Conservation (phyloP, 495 filamentous ascomycete genomes). For the Hyaloscypha finlandica region DNA sequence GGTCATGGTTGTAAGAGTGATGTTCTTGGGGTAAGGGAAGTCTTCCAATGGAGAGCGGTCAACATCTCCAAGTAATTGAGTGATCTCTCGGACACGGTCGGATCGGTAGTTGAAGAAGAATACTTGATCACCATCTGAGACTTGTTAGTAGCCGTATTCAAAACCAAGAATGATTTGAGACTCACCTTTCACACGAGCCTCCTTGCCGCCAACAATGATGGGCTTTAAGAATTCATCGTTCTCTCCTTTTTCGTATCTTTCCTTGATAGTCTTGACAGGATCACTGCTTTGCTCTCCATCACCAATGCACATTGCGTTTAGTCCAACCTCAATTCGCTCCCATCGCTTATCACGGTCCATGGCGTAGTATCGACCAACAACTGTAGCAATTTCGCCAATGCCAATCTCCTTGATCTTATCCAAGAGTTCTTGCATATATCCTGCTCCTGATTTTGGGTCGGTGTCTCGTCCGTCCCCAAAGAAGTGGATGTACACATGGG, state of each 20-base stretch:
- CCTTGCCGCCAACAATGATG: conserved; percentile 88
- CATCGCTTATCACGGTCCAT: conserved; percentile 99
- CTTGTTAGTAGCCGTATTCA: conserved; percentile 17
- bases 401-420: conserved; percentile 80
- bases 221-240: conserved; percentile 98
- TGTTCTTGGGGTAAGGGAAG: conserved; percentile 92
- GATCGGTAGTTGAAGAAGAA: conserved; percentile 99
- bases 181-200: conserved; percentile 78
- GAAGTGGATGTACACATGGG: conserved; percentile 96
- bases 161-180: background rate
- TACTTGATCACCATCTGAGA: conserved; percentile 80
- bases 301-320: conserved; percentile 82
- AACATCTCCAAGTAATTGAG: conserved; percentile 86
- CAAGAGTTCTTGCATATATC: conserved; percentile 83
- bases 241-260: conserved; percentile 82
- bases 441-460: conserved; percentile 86
- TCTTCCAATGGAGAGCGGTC: conserved; percentile 89
- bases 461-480: conserved; percentile 98
- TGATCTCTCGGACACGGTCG: conserved; percentile 95
- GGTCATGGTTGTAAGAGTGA: conserved; percentile 94
- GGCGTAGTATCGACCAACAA: conserved; percentile 94
- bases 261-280: conserved; percentile 82
- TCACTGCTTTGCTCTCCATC: conserved; percentile 85
- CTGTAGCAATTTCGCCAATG: conserved; percentile 83
- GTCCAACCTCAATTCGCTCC: conserved; percentile 87